phyloP scores from a whole-genome alignment of 768 basidiomycete species.

The Pleurotus tuoliensis region DNA sequence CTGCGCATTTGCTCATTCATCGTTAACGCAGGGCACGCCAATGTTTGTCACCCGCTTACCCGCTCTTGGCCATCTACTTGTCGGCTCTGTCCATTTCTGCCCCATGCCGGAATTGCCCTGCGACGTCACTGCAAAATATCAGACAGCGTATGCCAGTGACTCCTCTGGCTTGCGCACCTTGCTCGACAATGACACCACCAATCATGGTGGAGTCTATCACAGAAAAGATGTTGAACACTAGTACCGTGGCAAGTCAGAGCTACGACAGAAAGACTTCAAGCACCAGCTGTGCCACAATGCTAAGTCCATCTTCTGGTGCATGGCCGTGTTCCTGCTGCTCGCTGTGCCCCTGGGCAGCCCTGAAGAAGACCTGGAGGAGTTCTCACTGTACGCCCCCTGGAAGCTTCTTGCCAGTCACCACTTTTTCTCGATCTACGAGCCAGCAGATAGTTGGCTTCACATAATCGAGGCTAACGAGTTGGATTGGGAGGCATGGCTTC shows the following conservation, averaged over 20 bases:
- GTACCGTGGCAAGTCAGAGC: no score
- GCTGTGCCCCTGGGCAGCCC: background rate
- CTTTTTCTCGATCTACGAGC: no score
- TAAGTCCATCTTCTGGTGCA: conserved; percentile 6
- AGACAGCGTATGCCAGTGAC: no score
- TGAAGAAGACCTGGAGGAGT: background rate
- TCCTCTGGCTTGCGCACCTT: no score
- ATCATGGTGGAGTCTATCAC: background rate
- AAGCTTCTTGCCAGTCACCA: no score
- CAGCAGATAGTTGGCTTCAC: no score
- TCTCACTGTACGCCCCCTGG: no score
- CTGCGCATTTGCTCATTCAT: no score
- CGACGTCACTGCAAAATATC: background rate
- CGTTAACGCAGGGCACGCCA: background rate
- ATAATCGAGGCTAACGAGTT: no score
- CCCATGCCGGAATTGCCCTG: background rate
- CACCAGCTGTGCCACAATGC: conserved; percentile 6
- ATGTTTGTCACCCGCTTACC: background rate
- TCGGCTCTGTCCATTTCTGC: background rate
- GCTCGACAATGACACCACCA: no score
- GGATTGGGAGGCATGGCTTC: background rate
- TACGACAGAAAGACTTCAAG: background rate
- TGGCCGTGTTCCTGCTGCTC: background rate
- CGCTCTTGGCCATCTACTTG: background rate
- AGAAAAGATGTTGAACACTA: no score